Conservation (phyloP, 345 rosid species). For the Cardamine resedifolia region DNA sequence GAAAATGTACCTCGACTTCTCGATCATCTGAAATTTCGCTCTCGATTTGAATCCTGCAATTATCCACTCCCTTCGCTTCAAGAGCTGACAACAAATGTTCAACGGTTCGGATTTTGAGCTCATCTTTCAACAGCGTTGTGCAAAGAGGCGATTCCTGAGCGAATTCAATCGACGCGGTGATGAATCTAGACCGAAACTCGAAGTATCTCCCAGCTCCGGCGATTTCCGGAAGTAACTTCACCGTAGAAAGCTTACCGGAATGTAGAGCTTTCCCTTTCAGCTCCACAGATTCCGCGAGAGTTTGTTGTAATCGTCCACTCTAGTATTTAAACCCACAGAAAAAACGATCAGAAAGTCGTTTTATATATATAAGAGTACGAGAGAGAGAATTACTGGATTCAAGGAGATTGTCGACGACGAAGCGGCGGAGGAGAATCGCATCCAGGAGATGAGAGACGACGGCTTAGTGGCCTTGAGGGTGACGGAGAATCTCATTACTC, state of each 20-base stretch:
- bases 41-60: slow-evolving; percentile 65
- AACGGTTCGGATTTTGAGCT: slow-evolving; percentile 57
- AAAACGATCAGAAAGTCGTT: neutral
- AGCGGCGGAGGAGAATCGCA: slow-evolving; percentile 38
- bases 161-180: slow-evolving; percentile 68
- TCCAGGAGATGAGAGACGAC: slow-evolving; percentile 57
- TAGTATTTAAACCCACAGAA: slow-evolving; percentile 15
- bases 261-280: slow-evolving; percentile 58
- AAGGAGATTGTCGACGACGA: slow-evolving; percentile 15
- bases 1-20: slow-evolving; percentile 50
- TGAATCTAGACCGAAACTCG: slow-evolving; percentile 44
- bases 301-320: slow-evolving; percentile 78
- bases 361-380: neutral
- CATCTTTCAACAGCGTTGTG: slow-evolving; percentile 65
- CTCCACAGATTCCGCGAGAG: slow-evolving; percentile 59
- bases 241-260: slow-evolving; percentile 67
- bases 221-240: slow-evolving; percentile 56
- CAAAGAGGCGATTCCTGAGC: slow-evolving; percentile 63
- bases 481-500: slow-evolving; percentile 38
- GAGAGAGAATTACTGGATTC: slow-evolving; percentile 15
- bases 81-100: slow-evolving; percentile 92
- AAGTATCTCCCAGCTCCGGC: slow-evolving; percentile 80
- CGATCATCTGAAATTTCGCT: slow-evolving; percentile 37
- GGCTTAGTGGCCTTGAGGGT: slow-evolving; percentile 48
- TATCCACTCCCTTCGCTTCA: slow-evolving; percentile 74